Base-by-base conservation (phyloP, 495 filamentous ascomycete genomes). In the Pyronema omphalodes region DNA sequence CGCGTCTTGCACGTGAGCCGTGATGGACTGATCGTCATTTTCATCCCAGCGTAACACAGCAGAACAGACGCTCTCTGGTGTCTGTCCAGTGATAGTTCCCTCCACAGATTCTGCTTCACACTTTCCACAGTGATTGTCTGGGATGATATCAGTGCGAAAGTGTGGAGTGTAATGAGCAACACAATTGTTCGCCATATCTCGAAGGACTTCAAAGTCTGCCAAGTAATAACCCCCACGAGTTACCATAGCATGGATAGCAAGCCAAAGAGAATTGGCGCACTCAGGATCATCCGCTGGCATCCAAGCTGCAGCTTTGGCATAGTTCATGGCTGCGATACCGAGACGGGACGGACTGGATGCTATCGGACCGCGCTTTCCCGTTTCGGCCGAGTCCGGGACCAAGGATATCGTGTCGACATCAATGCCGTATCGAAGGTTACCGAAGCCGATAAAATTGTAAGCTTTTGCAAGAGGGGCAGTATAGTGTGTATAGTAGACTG, bases 401-500 rank as follows among this genome's bases (percentile, higher is more conserved):
- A 53, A 40, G 3, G 61, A 47, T 17, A 34, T 53, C 9, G 34
- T 33, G 6, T 55, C 52, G 14, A 19, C 19, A 18, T 63, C 60
- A 5, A 53, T 51, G 14, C 47, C 57, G 0, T 57, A 60, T 23
- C 58, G 57, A 7, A 52, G 48, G 33, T 60, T 55, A 3, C 54
- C 54, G 17, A 63, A 63, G 2, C 59, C 60, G 14, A 59, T 54
- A 36, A 64, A 59, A n/a, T 39, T 41, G 37, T 64, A 54, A 0
- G 57, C 61, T 17, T 55, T 54, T 35, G 54, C 43, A 7, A 63
- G 34, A 3, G 61, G 61, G 1, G 60, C 49, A 0, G 57, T 52
- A 12, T 64, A 64, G n/a, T 64, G 61, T 0, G 60, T 52, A 14
- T 64, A 64, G 55, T 63, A 64, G 9, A 57, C 53, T 12, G 54